Conservation (phyloP, 2,329 filamentous ascomycete species). For the Xylariaceae sp. region DNA sequence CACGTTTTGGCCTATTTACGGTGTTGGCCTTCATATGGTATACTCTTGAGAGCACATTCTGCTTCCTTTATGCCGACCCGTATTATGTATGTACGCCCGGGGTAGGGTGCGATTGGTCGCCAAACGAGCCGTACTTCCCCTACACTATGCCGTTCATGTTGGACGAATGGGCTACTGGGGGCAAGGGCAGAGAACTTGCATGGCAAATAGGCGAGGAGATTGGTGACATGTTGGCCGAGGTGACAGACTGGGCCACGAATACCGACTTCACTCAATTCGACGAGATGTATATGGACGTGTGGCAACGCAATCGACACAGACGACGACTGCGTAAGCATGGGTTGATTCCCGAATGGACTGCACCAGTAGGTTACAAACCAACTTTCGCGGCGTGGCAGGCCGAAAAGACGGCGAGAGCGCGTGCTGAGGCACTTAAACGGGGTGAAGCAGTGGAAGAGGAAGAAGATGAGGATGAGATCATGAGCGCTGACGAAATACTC, state of each 20-base stretch:
- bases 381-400: slow-evolving; percentile 43
- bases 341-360: slow-evolving; percentile 34
- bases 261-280: slow-evolving; percentile 42
- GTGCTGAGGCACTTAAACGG: slow-evolving; percentile 38
- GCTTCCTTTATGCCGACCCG: slow-evolving; percentile 49
- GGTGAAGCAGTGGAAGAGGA: slow-evolving; percentile 20
- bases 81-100: slow-evolving; percentile 40
- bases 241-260: slow-evolving; percentile 41
- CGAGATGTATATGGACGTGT: slow-evolving; percentile 39
- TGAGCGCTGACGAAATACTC: slow-evolving; percentile 31
- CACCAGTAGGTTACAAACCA: slow-evolving; percentile 37
- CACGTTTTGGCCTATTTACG: slow-evolving; percentile 42
- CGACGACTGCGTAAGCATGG: slow-evolving; percentile 47
- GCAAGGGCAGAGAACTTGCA: slow-evolving; percentile 39
- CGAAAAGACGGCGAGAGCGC: slow-evolving; percentile 37
- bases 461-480: slow-evolving; percentile 30
- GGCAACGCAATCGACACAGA: slow-evolving; percentile 43
- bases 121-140: slow-evolving; percentile 56
- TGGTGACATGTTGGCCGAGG: slow-evolving; percentile 44
- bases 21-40: slow-evolving; percentile 48
- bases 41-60: slow-evolving; percentile 48
- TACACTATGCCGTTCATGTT: slow-evolving; percentile 55
- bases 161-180: slow-evolving; percentile 55
- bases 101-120: slow-evolving; percentile 49
- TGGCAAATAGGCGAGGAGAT: slow-evolving; percentile 39